These are phyloP conservation scores for Saccharomycopsis sp. DNA, from an alignment of 805 yeast genomes.

Conservation along the genomic window DNA sequence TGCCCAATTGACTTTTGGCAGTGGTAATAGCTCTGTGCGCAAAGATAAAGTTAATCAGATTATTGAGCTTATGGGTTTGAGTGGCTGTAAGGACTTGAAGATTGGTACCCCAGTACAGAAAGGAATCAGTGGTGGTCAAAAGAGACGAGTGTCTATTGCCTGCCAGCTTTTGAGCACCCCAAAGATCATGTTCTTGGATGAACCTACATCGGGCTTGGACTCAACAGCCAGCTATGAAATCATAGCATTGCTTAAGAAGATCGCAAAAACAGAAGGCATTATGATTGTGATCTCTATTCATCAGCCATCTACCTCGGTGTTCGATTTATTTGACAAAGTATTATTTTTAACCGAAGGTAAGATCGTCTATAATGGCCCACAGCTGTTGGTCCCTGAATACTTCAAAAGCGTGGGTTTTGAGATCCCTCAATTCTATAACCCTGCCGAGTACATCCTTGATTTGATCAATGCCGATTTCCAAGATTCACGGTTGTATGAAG, in stretches of 20 bases:
- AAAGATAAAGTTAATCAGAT: not conserved
- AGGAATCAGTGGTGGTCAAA: slow-evolving; percentile 22
- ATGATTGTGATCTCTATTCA: slow-evolving; percentile 26
- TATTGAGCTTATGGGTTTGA: slow-evolving; percentile 5
- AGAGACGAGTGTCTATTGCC: slow-evolving; percentile 21
- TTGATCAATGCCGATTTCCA: not conserved
- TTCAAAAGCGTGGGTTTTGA: slow-evolving; percentile 23
- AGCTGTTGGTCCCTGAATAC: slow-evolving; percentile 20
- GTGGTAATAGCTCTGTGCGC: not conserved
- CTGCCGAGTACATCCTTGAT: slow-evolving; percentile 30
- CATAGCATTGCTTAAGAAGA: not conserved
- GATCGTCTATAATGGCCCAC: slow-evolving; percentile 21
- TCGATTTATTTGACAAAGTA: slow-evolving; percentile 28
- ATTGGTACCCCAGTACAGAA: slow-evolving; percentile 9
- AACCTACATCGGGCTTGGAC: slow-evolving; percentile 42
- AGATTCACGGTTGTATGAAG: not conserved
- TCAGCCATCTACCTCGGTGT: slow-evolving; percentile 32
- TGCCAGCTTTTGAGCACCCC: not conserved
- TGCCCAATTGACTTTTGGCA: not conserved
- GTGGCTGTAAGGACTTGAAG: not conserved
- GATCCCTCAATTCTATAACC: slow-evolving; percentile 25
- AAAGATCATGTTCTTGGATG: slow-evolving; percentile 55
- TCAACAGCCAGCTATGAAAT: not conserved
- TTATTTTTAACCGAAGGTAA: slow-evolving; percentile 28
- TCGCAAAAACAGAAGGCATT: not conserved